Base-by-base conservation (phyloP, 2,329 filamentous ascomycete genomes). In the Diaporthe capsici region DNA sequence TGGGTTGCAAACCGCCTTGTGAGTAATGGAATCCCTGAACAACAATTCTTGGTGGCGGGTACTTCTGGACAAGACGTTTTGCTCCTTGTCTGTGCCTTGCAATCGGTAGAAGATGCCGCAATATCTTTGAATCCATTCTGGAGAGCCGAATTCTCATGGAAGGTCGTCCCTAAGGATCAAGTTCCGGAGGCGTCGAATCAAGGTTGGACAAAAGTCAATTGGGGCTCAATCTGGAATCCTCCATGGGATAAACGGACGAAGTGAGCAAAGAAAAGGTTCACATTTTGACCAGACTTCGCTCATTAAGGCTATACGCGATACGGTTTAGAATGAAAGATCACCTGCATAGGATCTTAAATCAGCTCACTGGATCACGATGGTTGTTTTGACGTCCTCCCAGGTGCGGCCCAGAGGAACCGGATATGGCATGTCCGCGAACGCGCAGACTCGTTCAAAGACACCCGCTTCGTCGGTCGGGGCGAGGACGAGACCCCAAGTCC, bases 71-170 rank as follows among this genome's bases (percentile, higher is more conserved):
- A 28, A 37, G 12, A 47, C 2, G 57, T 44, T 44, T n/a, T 75
- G 25, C 47, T 75, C 7, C 42, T 75, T 2, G 25, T 25, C n/a
- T 57, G 22, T 47, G 68, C 13, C 28, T 4, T 71, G 3, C 47
- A 15, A 8, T 10, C 15, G 22, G 55, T 22, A 28, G 57, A 75
- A 22, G 47, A 63, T 37, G 22, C 17, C 7, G 34, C 22, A 4
- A 63, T 34, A n/a, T 71, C 55, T 37, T 28, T 37, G 10, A 57
- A 44, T 12, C 25, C 51, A 25, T 75, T 71, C 55, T 71, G 73
- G 65, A 58, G 73, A 22, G 65, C 25, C 13, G 47, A n/a, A 0
- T 63, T 75, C 5, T 70, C 67, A 6, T 75, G 65, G 65, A 39
- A 20, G 3, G 20, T 63, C n/a, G 63, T 75, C 31, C n/a, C 34